Percentiles rank a stretch among this genome's conserved stretches.
Conservation (phyloP, 2,329 filamentous ascomycete genomes). For the Chaetomiaceae sp. region DNA sequence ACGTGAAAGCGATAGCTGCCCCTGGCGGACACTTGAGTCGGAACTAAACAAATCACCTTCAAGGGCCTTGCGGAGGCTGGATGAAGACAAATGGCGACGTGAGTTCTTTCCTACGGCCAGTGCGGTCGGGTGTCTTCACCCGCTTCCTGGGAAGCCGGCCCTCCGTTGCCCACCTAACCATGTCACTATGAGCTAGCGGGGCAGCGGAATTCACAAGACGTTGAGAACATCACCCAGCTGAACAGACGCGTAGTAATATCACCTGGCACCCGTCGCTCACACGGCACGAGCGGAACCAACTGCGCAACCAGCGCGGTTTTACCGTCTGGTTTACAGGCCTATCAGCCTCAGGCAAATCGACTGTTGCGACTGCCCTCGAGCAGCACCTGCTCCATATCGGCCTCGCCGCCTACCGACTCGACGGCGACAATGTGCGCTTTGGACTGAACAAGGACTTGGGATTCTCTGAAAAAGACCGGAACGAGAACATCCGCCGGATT, state of each 20-base stretch:
- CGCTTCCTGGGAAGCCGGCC: too few species aligned
- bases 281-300: slow-evolving; percentile 67
- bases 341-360: slow-evolving; percentile 94
- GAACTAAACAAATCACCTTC: background rate
- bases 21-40: too few species aligned
- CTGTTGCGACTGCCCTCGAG: slow-evolving; percentile 92
- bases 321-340: slow-evolving; percentile 98
- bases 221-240: background rate
- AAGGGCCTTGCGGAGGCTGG: background rate
- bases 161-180: too few species aligned
- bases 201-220: too few species aligned
- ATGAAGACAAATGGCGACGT: slow-evolving; percentile 19
- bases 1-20: too few species aligned
- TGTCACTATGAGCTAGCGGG: too few species aligned
- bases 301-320: slow-evolving; percentile 80
- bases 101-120: background rate
- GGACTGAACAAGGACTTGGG: slow-evolving; percentile 97
- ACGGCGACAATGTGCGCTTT: slow-evolving; percentile 98
- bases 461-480: slow-evolving; percentile 87
- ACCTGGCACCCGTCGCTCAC: slow-evolving; percentile 84
- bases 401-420: slow-evolving; percentile 82
- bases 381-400: slow-evolving; percentile 89
- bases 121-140: too few species aligned
- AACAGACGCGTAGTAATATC: slow-evolving; percentile 62
- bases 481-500: slow-evolving; percentile 96